Conservation (phyloP, 495 filamentous ascomycete species). For the Xylaria intraflava region DNA sequence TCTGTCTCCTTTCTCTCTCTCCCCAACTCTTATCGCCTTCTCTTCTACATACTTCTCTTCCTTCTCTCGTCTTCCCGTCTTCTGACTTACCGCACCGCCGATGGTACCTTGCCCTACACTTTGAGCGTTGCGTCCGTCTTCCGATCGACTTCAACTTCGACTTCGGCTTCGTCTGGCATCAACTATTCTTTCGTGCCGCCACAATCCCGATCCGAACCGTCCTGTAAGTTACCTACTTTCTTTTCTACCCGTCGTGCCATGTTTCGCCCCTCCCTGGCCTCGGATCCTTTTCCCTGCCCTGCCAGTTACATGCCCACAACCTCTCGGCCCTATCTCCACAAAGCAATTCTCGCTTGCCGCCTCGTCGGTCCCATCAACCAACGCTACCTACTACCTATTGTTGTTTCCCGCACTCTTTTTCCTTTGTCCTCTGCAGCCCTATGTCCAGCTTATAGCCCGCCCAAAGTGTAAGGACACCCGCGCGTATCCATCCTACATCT, state of each 20-base stretch:
- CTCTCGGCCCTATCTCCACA: neutral
- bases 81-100: neutral
- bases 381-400: neutral
- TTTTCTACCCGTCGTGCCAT: neutral
- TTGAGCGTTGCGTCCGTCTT: slow-evolving; percentile 9
- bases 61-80: neutral
- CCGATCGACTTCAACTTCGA: slow-evolving; percentile 5
- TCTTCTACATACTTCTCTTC: neutral
- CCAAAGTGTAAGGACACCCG: slow-evolving; percentile 1
- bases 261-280: slow-evolving; percentile 1
- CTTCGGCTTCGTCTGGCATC: neutral
- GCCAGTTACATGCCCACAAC: neutral
- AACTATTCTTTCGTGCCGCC: neutral
- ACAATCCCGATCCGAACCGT: slow-evolving; percentile 1
- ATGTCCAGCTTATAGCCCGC: neutral
- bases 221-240: neutral
- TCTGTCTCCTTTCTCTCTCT: neutral
- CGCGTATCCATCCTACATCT: neutral
- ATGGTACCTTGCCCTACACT: slow-evolving; percentile 1
- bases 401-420: neutral
- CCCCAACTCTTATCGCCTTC: neutral
- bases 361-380: neutral
- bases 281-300: neutral
- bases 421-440: slow-evolving; percentile 5
- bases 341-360: neutral